Base-by-base conservation (phyloP, 805 yeast genomes). In the Alloascoidea hylecoeti region DNA sequence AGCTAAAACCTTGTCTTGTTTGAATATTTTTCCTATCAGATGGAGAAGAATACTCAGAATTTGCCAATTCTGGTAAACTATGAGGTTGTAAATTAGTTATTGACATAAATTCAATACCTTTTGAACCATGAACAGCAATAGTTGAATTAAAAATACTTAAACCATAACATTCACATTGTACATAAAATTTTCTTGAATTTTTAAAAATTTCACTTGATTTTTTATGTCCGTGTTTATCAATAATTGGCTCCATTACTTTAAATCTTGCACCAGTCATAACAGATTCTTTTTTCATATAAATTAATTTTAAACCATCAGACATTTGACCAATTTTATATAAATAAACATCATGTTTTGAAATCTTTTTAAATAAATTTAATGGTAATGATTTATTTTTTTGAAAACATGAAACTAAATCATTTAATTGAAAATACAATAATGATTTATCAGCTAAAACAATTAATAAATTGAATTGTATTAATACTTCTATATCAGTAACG, bases 41-140 rank as follows among this genome's bases (percentile, higher is more conserved):
- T 9, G 30, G 30, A 23, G n/a, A 9, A 23, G n/a, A 9, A 23
- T 23, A 23, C 9, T 23, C n/a, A 9, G 13, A 9, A 23, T 9
- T n/a, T 9, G 9, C n/a, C 30, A 23, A n/a, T 23, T 23, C 70
- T 4, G 89, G 88, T 2, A 73, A 64, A 1, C 76, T 66, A 38
- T 75, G 59, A 0, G 78, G 70, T 15, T 58, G 58, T 18, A 74
- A 64, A 34, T 71, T 69, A 41, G 76, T 76, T 37, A 81, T 61
- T 4, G 78, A 69, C 46, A 75, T 61, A 18, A 79, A 66, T 42
- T 80, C 78, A 45, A 78, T 75, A 0, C 88, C 88, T 47, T 72
- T 70, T n/a, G 69, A 57, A 0, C 85, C 68, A 48, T 78, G 81
- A 1, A 78, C 69, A 0, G 83, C 73, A 52, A 82, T 68, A 38